phyloP scores from a whole-genome alignment of 176 grass and related monocot species.

The Avena insularis region DNA sequence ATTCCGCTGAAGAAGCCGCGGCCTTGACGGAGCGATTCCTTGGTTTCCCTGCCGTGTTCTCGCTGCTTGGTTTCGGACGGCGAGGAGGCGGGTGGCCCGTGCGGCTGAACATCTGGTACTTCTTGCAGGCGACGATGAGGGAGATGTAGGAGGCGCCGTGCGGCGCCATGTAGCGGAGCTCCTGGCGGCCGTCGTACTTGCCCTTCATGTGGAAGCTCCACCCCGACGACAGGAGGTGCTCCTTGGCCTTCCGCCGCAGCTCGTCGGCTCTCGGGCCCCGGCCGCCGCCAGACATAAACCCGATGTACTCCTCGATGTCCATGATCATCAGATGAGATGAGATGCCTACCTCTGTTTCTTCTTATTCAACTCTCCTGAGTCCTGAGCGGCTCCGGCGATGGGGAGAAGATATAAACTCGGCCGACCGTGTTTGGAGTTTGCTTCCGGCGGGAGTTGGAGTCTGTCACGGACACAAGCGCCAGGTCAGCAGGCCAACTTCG shows the following conservation, averaged over 20 bases:
- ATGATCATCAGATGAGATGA: background rate
- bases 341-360: background rate
- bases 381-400: background rate
- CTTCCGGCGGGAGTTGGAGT: background rate
- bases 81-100: background rate
- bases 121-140: conserved; percentile 62
- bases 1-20: too few species aligned
- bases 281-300: conserved; percentile 18
- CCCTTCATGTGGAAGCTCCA: conserved; percentile 35
- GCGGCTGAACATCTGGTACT: conserved; percentile 1
- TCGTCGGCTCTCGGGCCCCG: background rate
- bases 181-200: conserved; percentile 24
- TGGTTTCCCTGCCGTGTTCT: background rate
- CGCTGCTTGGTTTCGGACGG: background rate
- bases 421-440: background rate
- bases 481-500: background rate
- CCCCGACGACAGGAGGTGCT: conserved; percentile 37
- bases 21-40: background rate
- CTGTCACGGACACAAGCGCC: background rate
- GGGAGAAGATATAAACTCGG: background rate
- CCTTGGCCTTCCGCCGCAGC: conserved; percentile 44
- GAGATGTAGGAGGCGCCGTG: conserved; percentile 55
- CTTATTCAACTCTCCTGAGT: background rate
- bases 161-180: conserved; percentile 52
- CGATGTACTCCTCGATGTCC: conserved; percentile 45